Base-by-base conservation (phyloP, 306 rosid genomes). In the Trichosanthes cucumerina region DNA sequence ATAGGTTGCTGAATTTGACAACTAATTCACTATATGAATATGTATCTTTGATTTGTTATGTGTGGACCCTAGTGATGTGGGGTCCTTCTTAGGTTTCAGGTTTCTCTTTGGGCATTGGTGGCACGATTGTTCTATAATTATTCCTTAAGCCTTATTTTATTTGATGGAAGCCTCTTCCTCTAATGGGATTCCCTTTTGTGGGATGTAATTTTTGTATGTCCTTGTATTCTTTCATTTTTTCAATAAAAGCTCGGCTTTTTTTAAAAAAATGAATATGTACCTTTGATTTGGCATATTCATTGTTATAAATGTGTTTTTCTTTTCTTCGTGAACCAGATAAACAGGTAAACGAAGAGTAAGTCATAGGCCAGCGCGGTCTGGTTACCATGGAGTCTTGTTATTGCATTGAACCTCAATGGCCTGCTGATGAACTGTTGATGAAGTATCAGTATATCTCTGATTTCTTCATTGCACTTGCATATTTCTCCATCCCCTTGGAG, bases 401-500 rank as follows among this genome's bases (percentile, higher is more conserved):
- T 50, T 79, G 77, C 81, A 59, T 79, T 52, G 81, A 79, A 18
- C 81, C 81, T 4, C 80, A 78, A 53, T 79, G 56, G 54, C 81
- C 68, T 36, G 81, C 77, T 23, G 81, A 65, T 50, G 81, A 79
- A 15, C 28, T 79, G 15, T 52, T 79, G 54, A 66, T 68, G 77
- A 79, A 79, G 54, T 79, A 79, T 79, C 81, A 79, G 68, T 79
- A 79, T 24, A 79, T 79, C 54, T 79, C 81, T 1, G 81, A 79
- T 79, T 79, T 79, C 76, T 79, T 79, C 77, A 79, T 79, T 56
- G 99, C 97, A 1, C 82, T 95, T 58, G 99, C 99, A 0, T 95
- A 95, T 87, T 95, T 95, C 86, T 95, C 81, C 7, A 79, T 79
- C 26, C 81, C 81, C 4, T 38, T 79, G 60, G 81, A 79, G 77